Percentiles rank a stretch among this genome's conserved stretches.
Evolutionary conservation across 2,329 filamentous ascomycete species (phyloP).

Genomic region (Alternaria ethzedia): DNA sequence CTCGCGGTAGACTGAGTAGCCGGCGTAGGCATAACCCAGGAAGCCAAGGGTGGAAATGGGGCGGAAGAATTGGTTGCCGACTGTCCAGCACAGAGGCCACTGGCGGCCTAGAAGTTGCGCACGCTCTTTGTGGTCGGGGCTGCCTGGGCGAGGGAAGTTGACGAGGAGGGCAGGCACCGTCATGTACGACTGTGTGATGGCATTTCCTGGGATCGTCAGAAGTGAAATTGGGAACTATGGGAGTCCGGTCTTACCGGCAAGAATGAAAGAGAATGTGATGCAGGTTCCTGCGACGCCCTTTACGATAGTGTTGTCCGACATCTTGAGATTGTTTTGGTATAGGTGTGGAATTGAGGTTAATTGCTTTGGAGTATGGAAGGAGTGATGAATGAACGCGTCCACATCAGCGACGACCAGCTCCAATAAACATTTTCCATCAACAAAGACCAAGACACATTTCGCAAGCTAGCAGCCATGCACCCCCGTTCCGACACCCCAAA

Average conservation of each 20-base stretch:
- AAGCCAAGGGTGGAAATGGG: constrained; percentile 59
- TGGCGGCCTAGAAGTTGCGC: constrained; percentile 56
- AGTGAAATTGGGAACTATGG: constrained; percentile 2
- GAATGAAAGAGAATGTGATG: constrained; percentile 58
- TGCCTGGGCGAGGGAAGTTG: constrained; percentile 52
- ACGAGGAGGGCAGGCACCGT: constrained; percentile 57
- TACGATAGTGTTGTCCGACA: constrained; percentile 43
- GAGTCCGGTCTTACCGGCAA: constrained; percentile 49
- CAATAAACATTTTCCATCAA: constrained; percentile 9
- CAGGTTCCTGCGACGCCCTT: constrained; percentile 54
- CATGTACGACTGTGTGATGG: constrained; percentile 61
- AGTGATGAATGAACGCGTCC: background rate
- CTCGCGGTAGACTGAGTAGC: constrained; percentile 46
- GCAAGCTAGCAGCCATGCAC: background rate
- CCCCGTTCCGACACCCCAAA: constrained; percentile 8
- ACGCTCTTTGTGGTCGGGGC: constrained; percentile 51
- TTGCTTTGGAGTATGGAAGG: background rate
- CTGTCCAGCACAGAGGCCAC: constrained; percentile 59
- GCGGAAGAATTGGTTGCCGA: constrained; percentile 60
- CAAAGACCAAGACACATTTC: constrained; percentile 4
- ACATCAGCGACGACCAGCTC: constrained; percentile 1
- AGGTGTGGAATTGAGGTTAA: background rate
- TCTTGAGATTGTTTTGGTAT: constrained; percentile 12
- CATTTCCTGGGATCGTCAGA: constrained; percentile 51
- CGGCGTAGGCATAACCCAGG: constrained; percentile 56